phyloP scores from a whole-genome alignment of 176 grass and related monocot genomes.

The Dendrocalamus sinicus region DNA sequence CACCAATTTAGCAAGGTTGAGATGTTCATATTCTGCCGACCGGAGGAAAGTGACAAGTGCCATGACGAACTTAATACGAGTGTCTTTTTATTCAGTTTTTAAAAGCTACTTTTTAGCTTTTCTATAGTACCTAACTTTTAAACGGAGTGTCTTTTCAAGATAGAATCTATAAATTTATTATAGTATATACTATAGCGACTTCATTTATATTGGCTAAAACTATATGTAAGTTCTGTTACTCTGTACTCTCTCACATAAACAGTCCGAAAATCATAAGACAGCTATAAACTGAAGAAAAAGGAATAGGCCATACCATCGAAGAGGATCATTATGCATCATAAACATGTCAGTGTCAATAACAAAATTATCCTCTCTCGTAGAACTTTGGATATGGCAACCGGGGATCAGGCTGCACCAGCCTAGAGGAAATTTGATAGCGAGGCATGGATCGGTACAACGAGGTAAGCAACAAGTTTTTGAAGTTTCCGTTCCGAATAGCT shows the following conservation, averaged over 20 bases:
- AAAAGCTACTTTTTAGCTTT: no score
- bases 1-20: conserved; percentile 99
- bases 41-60: conserved; percentile 78
- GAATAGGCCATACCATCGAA: conserved; percentile 50
- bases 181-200: no score
- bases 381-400: conserved; percentile 90
- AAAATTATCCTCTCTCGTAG: conserved; percentile 42
- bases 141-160: no score
- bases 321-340: conserved; percentile 81
- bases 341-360: background rate
- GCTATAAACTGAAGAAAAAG: no score
- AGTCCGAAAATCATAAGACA: no score
- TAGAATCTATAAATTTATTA: no score
- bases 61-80: conserved; percentile 82
- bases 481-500: no score
- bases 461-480: conserved; percentile 52
- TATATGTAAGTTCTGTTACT: no score
- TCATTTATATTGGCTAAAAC: no score
- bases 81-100: no score
- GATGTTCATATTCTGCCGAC: conserved; percentile 92
- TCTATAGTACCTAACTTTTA: no score
- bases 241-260: no score
- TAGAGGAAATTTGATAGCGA: conserved; percentile 94
- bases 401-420: conserved; percentile 82
- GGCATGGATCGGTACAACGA: conserved; percentile 90